phyloP scores from a whole-genome alignment of 2,329 filamentous ascomycete genomes.

The Herpomyces periplanetae region DNA sequence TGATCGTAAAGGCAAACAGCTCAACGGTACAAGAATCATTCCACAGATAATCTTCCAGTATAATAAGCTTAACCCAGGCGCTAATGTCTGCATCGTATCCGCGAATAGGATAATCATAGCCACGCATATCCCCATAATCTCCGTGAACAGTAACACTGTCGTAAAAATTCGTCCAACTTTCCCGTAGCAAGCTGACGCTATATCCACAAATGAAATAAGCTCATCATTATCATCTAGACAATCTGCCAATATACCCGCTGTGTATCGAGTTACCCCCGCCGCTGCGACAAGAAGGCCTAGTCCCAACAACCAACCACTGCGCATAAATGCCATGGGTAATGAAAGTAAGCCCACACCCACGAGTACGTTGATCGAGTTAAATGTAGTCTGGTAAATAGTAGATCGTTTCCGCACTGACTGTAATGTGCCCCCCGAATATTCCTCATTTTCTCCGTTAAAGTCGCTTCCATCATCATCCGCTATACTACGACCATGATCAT shows the following conservation, averaged over 20 bases:
- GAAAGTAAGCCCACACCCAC: conserved; percentile 67
- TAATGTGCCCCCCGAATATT: too few relatives aligned
- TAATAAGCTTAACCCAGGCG: conserved; percentile 24
- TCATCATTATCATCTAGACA: conserved; percentile 55
- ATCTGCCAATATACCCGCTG: conserved; percentile 41
- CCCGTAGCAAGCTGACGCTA: conserved; percentile 67
- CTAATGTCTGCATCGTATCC: conserved; percentile 40
- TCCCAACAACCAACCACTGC: conserved; percentile 58
- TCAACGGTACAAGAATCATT: conserved; percentile 34
- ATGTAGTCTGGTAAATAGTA: conserved; percentile 75
- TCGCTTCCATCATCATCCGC: too few relatives aligned
- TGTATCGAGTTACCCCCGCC: conserved; percentile 41
- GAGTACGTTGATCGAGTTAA: conserved; percentile 78
- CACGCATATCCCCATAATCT: conserved; percentile 55
- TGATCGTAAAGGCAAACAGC: conserved; percentile 41
- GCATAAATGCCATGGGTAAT: conserved; percentile 48
- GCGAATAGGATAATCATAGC: conserved; percentile 71
- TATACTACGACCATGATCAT: too few relatives aligned
- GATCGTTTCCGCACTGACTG: too few relatives aligned
- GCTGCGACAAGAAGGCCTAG: conserved; percentile 30
- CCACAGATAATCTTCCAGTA: conserved; percentile 62
- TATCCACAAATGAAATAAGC: conserved; percentile 69
- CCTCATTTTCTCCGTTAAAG: too few relatives aligned
- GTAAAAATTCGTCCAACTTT: conserved; percentile 38
- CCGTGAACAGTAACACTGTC: conserved; percentile 50